These are phyloP conservation scores for Aspergillus sp. DNA, from an alignment of 2,329 filamentous ascomycete species.

Conservation along the genomic window DNA sequence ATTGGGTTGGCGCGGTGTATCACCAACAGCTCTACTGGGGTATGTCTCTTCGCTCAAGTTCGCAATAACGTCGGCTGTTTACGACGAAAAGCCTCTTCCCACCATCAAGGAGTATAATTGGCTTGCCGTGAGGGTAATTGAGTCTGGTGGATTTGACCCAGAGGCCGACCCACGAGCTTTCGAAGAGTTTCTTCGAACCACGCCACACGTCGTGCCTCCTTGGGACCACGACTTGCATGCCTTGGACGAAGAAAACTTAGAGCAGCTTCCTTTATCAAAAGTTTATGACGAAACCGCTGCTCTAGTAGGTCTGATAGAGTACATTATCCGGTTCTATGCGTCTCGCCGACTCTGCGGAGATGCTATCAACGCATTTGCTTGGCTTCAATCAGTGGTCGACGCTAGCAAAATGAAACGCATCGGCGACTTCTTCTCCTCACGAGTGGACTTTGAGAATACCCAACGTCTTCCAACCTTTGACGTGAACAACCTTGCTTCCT, in stretches of 20 bases:
- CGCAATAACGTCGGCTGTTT: constrained; percentile 5
- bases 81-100: constrained; percentile 25
- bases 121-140: constrained; percentile 50
- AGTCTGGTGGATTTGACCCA: constrained; percentile 48
- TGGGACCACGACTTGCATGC: constrained; percentile 27
- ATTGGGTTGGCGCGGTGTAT: constrained; percentile 31
- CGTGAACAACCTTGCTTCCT: constrained; percentile 13
- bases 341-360: constrained; percentile 22
- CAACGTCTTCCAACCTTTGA: constrained; percentile 18
- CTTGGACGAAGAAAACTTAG: constrained; percentile 18
- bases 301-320: constrained; percentile 32
- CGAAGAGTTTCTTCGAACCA: constrained; percentile 38
- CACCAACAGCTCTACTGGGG: constrained; percentile 28
- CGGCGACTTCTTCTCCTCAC: constrained; percentile 31
- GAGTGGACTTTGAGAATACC: constrained; percentile 13
- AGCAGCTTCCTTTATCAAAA: constrained; percentile 22
- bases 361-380: constrained; percentile 30
- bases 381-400: constrained; percentile 35
- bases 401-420: constrained; percentile 36
- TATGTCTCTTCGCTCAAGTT: constrained; percentile 21
- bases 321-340: constrained; percentile 28
- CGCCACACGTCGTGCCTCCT: constrained; percentile 29
- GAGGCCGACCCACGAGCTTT: constrained; percentile 46
- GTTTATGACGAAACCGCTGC: constrained; percentile 36
- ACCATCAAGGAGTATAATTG: constrained; percentile 34